These are phyloP conservation scores for Paecilomyces fulvus DNA, from an alignment of 2,329 filamentous ascomycete species.

Conservation along the genomic window DNA sequence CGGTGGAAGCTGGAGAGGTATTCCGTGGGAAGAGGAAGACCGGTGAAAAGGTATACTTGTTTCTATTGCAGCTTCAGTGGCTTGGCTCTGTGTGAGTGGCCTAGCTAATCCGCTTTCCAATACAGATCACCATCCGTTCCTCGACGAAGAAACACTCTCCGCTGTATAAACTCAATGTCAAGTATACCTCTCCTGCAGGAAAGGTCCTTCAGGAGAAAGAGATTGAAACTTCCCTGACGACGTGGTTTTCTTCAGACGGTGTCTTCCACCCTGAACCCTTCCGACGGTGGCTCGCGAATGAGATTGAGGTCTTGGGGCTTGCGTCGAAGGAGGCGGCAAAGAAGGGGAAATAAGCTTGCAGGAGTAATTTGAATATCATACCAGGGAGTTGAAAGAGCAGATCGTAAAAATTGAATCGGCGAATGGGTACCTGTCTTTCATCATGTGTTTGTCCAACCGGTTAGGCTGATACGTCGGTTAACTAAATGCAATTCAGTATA, in stretches of 20 bases:
- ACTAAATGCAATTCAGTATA: not conserved
- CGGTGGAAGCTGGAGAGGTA: slow-evolving; percentile 70
- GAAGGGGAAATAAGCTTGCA: slow-evolving; percentile 14
- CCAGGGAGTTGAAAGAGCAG: slow-evolving; percentile 1
- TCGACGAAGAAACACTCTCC: slow-evolving; percentile 71
- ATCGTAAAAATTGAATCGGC: not conserved
- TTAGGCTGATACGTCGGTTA: not conserved
- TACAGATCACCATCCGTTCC: slow-evolving; percentile 63
- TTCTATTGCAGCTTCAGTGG: not conserved
- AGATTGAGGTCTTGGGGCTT: slow-evolving; percentile 47
- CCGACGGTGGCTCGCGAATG: slow-evolving; percentile 52
- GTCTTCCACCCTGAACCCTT: slow-evolving; percentile 54
- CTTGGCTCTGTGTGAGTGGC: not conserved
- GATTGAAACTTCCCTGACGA: slow-evolving; percentile 50
- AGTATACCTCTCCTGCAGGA: slow-evolving; percentile 30
- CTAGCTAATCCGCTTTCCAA: slow-evolving; percentile 2
- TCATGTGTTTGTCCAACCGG: not conserved
- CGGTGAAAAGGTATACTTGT: slow-evolving; percentile 48
- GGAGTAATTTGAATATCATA: slow-evolving; percentile 7
- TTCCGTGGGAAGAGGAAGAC: slow-evolving; percentile 69
- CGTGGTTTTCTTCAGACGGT: slow-evolving; percentile 52
- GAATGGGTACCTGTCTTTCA: not conserved
- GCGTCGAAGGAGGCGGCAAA: slow-evolving; percentile 35
- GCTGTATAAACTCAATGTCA: slow-evolving; percentile 66
- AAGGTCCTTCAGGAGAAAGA: slow-evolving; percentile 38